Conservation (phyloP, 768 basidiomycete genomes). For the Kwoniella sp. region DNA sequence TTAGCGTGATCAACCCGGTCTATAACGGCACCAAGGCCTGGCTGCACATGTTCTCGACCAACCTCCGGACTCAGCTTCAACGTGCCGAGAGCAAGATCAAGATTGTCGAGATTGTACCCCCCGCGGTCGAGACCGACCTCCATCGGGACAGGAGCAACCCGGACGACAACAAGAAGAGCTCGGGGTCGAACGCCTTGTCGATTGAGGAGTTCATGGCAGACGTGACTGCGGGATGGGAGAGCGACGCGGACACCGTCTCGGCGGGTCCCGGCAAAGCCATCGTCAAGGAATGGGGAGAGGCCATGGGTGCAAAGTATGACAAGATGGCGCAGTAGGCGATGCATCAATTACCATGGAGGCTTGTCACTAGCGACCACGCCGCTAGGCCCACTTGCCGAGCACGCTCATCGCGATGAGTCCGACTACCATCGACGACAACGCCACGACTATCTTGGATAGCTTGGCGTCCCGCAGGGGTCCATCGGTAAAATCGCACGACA, state of each 20-base stretch:
- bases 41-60: slow-evolving; percentile 25
- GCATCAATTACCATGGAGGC: not conserved
- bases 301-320: slow-evolving; percentile 23
- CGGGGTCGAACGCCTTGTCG: slow-evolving; percentile 8
- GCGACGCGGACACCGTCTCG: slow-evolving; percentile 20
- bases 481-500: slow-evolving; percentile 34
- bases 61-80: slow-evolving; percentile 23
- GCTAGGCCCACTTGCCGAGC: slow-evolving; percentile 41
- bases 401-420: slow-evolving; percentile 44
- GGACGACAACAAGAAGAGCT: slow-evolving; percentile 31
- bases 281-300: slow-evolving; percentile 21
- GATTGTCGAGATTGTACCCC: slow-evolving; percentile 32
- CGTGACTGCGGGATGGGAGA: slow-evolving; percentile 31
- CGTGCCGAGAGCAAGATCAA: slow-evolving; percentile 19
- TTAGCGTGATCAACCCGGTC: slow-evolving; percentile 28
- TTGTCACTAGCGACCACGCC: not conserved
- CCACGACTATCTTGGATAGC: slow-evolving; percentile 23
- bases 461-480: slow-evolving; percentile 30
- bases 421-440: slow-evolving; percentile 23
- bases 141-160: slow-evolving; percentile 29
- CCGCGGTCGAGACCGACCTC: slow-evolving; percentile 28
- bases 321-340: slow-evolving; percentile 12
- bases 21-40: slow-evolving; percentile 33
- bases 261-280: slow-evolving; percentile 21
- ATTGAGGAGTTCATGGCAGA: slow-evolving; percentile 36